phyloP scores from a whole-genome alignment of 345 rosid species.

The Microcos paniculata region DNA sequence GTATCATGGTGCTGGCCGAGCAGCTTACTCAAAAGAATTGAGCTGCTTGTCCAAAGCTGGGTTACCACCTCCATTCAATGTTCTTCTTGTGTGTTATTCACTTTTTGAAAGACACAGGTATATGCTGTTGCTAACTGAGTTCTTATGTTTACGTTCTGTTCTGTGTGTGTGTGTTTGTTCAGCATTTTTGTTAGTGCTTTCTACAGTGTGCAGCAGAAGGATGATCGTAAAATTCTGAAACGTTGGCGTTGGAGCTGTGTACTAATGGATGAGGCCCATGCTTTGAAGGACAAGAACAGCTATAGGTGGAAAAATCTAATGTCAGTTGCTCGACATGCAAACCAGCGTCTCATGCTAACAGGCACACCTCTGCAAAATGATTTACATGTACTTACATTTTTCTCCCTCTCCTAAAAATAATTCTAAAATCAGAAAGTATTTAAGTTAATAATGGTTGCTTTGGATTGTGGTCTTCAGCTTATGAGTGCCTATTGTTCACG shows the following conservation, averaged over 20 bases:
- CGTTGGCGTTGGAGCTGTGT: conserved; percentile 98
- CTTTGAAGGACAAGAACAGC: conserved; percentile 91
- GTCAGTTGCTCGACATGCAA: conserved; percentile 90
- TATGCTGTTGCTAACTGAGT: conserved; percentile 21
- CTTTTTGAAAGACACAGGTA: conserved; percentile 97
- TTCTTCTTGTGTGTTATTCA: conserved; percentile 93
- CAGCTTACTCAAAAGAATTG: conserved; percentile 84
- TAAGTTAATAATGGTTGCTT: background rate
- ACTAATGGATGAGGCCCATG: conserved; percentile 99
- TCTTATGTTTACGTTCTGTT: conserved; percentile 18
- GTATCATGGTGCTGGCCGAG: conserved; percentile 78
- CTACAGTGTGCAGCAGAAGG: conserved; percentile 91
- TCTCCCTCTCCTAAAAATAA: background rate
- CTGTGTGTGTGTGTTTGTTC: background rate
- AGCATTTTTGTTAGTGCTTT: conserved; percentile 27
- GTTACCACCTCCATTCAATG: conserved; percentile 85
- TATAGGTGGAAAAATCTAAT: conserved; percentile 96
- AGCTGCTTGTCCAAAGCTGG: conserved; percentile 75
- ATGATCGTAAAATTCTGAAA: conserved; percentile 85
- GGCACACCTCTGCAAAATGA: conserved; percentile 99
- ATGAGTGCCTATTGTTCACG: background rate
- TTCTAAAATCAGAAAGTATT: background rate
- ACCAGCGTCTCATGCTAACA: conserved; percentile 96
- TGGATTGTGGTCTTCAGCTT: conserved; percentile 2
- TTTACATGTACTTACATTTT: conserved; percentile 62